phyloP scores from a whole-genome alignment of 768 basidiomycete species.

The Trametes cingulata region DNA sequence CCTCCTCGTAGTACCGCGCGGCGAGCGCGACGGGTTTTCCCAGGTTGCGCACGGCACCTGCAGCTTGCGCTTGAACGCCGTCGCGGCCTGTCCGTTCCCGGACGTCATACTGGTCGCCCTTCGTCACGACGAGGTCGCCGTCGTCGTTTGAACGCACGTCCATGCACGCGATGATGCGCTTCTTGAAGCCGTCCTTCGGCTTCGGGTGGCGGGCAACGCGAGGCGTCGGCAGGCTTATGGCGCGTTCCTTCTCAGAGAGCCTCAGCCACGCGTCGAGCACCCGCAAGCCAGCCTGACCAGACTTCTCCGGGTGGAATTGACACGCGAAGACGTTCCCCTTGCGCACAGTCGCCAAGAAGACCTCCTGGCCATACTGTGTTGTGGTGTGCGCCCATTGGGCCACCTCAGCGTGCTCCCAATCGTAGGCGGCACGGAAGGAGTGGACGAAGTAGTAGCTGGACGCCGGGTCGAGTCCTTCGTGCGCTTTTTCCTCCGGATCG shows the following conservation, averaged over 20 bases:
- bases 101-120: conserved; percentile 99
- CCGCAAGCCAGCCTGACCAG: conserved; percentile 80
- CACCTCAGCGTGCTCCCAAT: conserved; percentile 54
- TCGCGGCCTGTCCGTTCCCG: conserved; percentile 54
- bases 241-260: conserved; percentile 46
- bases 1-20: conserved; percentile 78
- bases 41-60: conserved; percentile 89
- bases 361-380: conserved; percentile 92
- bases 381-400: conserved; percentile 81
- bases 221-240: conserved; percentile 35
- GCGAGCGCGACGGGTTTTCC: conserved; percentile 96
- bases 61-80: conserved; percentile 43
- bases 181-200: conserved; percentile 72
- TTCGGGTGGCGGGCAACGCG: conserved; percentile 42
- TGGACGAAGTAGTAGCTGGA: conserved; percentile 96
- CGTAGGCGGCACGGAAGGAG: conserved; percentile 85
- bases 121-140: conserved; percentile 97
- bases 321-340: conserved; percentile 86
- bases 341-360: conserved; percentile 84
- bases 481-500: conserved; percentile 41
- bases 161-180: conserved; percentile 95
- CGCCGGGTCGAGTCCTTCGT: conserved; percentile 50
- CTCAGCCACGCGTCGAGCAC: conserved; percentile 82
- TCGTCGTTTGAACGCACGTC: conserved; percentile 95
- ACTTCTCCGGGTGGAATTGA: conserved; percentile 99